phyloP scores from a whole-genome alignment of 345 rosid genomes.

The Hibiscus syriacus region DNA sequence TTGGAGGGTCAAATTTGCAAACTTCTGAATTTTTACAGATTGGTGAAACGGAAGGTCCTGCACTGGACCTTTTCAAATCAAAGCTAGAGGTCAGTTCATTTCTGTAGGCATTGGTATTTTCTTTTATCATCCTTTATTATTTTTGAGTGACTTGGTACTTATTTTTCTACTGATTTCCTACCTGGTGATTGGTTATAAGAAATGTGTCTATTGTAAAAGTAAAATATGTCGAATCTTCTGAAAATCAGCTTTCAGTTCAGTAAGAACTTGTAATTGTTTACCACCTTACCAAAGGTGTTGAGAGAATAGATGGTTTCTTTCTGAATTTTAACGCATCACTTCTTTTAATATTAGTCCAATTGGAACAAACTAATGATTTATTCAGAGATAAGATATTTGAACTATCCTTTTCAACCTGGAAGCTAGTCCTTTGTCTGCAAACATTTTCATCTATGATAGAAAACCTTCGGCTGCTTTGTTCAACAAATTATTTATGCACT shows the following conservation, averaged over 20 bases:
- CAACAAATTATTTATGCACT: neutral
- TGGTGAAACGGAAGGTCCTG: constrained; percentile 99
- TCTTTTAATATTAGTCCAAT: neutral
- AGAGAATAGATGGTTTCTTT: neutral
- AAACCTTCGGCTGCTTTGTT: neutral
- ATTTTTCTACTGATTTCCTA: neutral
- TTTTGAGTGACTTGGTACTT: neutral
- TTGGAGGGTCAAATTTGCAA: constrained; percentile 83
- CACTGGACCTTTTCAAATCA: constrained; percentile 84
- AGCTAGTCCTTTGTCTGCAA: constrained; percentile 1
- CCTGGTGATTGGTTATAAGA: neutral
- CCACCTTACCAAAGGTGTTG: neutral
- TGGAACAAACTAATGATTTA: neutral
- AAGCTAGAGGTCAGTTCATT: constrained; percentile 71
- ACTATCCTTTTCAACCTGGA: neutral
- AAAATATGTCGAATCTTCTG: neutral
- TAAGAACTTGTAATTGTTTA: neutral
- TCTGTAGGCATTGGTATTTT: neutral
- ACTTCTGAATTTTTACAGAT: constrained; percentile 84
- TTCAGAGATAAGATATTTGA: neutral
- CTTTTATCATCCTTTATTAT: neutral
- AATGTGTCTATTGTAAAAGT: neutral
- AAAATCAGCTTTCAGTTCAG: neutral
- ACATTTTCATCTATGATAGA: neutral
- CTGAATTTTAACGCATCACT: neutral